phyloP scores from a whole-genome alignment of 1,139 yeast species.

The Entelexis sorbosivorans region DNA sequence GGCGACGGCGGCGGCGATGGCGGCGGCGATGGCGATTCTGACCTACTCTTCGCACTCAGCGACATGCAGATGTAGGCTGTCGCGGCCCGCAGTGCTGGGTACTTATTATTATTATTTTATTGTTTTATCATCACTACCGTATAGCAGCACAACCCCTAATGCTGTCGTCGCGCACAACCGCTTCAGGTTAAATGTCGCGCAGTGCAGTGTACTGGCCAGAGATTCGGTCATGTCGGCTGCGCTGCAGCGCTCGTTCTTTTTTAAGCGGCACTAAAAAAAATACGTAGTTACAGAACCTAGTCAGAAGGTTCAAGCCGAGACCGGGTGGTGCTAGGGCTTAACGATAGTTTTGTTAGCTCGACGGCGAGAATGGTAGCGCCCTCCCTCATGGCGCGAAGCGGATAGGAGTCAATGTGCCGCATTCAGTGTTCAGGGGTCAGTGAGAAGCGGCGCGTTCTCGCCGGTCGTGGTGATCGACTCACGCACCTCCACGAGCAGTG shows the following conservation, averaged over 20 bases:
- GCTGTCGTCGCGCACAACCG: too few species aligned
- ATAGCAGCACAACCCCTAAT: too few species aligned
- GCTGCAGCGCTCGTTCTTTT: too few species aligned
- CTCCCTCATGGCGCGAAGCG: too few species aligned
- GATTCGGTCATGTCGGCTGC: too few species aligned
- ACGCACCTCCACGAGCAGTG: constrained; percentile 12
- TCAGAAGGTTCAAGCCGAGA: too few species aligned
- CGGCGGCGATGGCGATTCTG: constrained; percentile 44
- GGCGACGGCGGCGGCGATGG: constrained; percentile 56
- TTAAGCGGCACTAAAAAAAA: too few species aligned
- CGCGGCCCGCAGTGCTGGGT: not conserved
- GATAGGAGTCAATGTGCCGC: not conserved
- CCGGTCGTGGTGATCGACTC: constrained; percentile 1
- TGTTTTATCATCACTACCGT: not conserved
- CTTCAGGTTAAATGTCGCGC: too few species aligned
- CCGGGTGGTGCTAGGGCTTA: too few species aligned
- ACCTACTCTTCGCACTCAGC: constrained; percentile 77
- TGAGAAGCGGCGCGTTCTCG: constrained; percentile 21
- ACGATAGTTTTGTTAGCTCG: not conserved
- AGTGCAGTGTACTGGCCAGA: too few species aligned
- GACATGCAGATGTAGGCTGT: constrained; percentile 42
- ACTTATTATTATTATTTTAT: not conserved
- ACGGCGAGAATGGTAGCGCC: too few species aligned
- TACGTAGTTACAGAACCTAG: too few species aligned
- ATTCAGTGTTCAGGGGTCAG: constrained; percentile 10